Evolutionary conservation across 805 yeast genomes (phyloP), one percentile per base, ranked within the genome.

Genomic region (Spathaspora boniae): DNA sequence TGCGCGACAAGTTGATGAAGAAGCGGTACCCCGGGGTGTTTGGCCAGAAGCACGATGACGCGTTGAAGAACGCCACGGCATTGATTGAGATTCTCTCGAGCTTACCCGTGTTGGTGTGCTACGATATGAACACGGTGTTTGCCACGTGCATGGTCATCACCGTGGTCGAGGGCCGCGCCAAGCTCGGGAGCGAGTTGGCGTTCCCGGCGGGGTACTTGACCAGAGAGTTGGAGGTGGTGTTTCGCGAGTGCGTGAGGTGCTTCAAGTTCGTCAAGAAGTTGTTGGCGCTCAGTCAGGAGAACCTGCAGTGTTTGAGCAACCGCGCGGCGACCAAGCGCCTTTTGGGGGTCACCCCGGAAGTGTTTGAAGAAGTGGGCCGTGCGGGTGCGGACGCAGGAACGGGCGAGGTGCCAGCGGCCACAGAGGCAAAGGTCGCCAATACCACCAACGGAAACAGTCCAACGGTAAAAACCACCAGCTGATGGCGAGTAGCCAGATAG

Each of bases 1-100:
- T 61, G 12, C 42, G 56, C 33, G 69, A 63, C 26, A 40, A 40
- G 3, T 41, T 62, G 8, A 16, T 47, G 12, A 25, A 25, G 7
- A 30, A 34, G 12, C 12, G 6, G 11, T 21, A 22, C 21, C 18
- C 26, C 4, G 36, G 38, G 6, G 16, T 40, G 3, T 51, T 47
- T 31, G 29, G 38, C 15, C 45, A 46, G 14, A 52, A 50, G 21
- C 37, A 37, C 20, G 25, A 16, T 3, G 58, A 51, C 7, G 43
- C 51, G 2, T 27, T 50, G 14, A 49, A 55, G 41, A 54, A 62
- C 31, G 47, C 65, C 0, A 53, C 60, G 1, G 47, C 68, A 3
- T 50, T 61, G 26, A 53, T 66, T 12, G 73, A 67, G 41, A 43
- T 63, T 9, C 45, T 65, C 19, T 62, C 71, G 15, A 53, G 63